Evolutionary conservation across 495 filamentous ascomycete genomes (phyloP), one percentile per base, ranked within the genome.

Genomic region (Xylaria telfairii): DNA sequence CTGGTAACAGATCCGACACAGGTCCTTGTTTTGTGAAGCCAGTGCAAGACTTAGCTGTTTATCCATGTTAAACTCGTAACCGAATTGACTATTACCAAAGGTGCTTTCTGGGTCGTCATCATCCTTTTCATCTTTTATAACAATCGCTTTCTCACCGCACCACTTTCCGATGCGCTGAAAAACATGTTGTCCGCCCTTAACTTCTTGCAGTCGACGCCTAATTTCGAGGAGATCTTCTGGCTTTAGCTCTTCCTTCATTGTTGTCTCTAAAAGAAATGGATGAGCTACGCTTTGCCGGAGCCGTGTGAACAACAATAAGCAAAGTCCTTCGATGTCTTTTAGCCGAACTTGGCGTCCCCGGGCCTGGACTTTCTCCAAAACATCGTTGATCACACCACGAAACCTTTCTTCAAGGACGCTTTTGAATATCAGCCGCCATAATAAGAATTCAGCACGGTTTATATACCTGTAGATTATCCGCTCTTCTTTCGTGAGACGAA

Each of bases 401-500:
- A 51, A 37, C 1, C 62, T 4, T 12, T 3, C 0, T 17, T 65
- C 44, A 13, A 65, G 30, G 4, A 42, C 24, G 8, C 62, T 65
- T 21, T 3, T 34, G 44, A 49, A 0, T 30, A 2, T 51, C 10
- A 1, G 13, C 7, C 3, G 1, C 12, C n/a, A n/a, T n/a, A n/a
- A n/a, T n/a, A n/a, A n/a, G n/a, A n/a, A n/a, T n/a, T n/a, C n/a
- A n/a, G n/a, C n/a, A n/a, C n/a, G n/a, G n/a, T n/a, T 65, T 5
- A 24, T 44, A 41, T 26, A 67, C 63, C 34, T 71, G 60, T 13
- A 67, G 44, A 28, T 70, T 13, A 60, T 63, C 42, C 37, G n/a
- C 8, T 68, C 71, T 71, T 74, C 59, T 65, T 66, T 53, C 7
- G 65, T 37, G 17, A 56, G n/a, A 70, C 2, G 66, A 75, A 79